Percentiles rank a stretch among this genome's conserved stretches.
Conservation (phyloP, 805 yeast species). For the Wickerhamiella shivajii region DNA sequence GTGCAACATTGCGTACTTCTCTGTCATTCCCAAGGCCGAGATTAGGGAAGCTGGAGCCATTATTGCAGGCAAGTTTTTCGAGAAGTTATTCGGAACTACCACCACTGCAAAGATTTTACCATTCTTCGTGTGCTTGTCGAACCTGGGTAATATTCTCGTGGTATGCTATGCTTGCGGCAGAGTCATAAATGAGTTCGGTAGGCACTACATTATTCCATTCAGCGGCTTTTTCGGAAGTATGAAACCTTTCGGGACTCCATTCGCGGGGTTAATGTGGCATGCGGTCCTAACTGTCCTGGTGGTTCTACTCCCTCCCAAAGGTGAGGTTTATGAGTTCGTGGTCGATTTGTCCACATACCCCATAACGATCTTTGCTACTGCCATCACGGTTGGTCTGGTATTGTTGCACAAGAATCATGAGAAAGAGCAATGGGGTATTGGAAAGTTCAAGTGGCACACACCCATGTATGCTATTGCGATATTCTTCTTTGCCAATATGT, state of each 20-base stretch:
- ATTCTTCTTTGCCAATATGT: conserved; percentile 34
- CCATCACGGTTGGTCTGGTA: conserved; percentile 38
- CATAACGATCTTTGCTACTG: conserved; percentile 41
- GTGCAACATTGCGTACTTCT: conserved; percentile 43
- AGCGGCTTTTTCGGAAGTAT: conserved; percentile 32
- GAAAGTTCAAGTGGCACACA: conserved; percentile 21
- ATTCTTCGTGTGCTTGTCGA: conserved; percentile 43
- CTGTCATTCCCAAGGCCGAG: conserved; percentile 33
- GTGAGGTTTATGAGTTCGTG: conserved; percentile 48
- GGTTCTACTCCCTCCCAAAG: conserved; percentile 44
- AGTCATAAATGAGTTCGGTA: conserved; percentile 44
- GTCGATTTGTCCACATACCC: conserved; percentile 52
- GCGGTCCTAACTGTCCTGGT: conserved; percentile 42
- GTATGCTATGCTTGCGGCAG: conserved; percentile 47
- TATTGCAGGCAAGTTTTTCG: conserved; percentile 48
- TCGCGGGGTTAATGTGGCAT: conserved; percentile 36
- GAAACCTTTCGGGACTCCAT: conserved; percentile 26
- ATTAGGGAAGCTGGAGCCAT: conserved; percentile 40
- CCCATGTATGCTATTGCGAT: conserved; percentile 22
- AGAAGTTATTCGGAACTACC: conserved; percentile 42
- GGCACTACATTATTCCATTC: conserved; percentile 36
- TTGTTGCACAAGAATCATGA: conserved; percentile 33
- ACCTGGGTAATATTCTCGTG: conserved; percentile 49
- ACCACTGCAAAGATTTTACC: conserved; percentile 38
- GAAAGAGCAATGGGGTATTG: conserved; percentile 30